These are phyloP conservation scores for Larix kaempferi DNA, from an alignment of 75 land plant species.

Conservation along the genomic window DNA sequence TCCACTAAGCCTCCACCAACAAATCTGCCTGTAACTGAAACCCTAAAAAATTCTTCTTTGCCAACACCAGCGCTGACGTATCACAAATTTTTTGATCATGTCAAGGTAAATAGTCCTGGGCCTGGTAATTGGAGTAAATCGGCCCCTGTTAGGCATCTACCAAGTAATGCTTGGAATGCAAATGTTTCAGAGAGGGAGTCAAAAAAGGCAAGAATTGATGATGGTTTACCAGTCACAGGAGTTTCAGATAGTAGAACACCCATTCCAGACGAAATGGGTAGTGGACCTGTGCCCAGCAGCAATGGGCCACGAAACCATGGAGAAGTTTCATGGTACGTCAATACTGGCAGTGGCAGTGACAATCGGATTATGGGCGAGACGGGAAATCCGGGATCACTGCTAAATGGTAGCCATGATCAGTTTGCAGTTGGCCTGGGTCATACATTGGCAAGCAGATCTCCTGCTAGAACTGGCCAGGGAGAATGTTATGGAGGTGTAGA, in stretches of 20 bases:
- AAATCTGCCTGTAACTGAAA: slow-evolving; percentile 8
- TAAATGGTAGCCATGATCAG: slow-evolving; percentile 13
- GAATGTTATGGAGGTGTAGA: not conserved
- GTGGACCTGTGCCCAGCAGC: slow-evolving; percentile 8
- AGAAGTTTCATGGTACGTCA: slow-evolving; percentile 12
- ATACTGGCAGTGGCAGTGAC: not conserved
- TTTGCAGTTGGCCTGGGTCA: not conserved
- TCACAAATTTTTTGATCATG: slow-evolving; percentile 12
- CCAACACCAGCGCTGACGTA: slow-evolving; percentile 14
- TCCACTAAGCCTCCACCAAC: slow-evolving; percentile 3
- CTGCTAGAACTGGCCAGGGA: not conserved
- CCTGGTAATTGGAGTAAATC: slow-evolving; percentile 37
- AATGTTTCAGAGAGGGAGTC: slow-evolving; percentile 33
- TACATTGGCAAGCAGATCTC: not conserved
- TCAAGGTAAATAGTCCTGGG: slow-evolving; percentile 6
- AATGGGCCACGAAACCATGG: slow-evolving; percentile 6
- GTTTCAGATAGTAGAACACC: slow-evolving; percentile 14
- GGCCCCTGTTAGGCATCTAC: slow-evolving; percentile 15
- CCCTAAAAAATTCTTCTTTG: not conserved
- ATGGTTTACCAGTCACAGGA: slow-evolving; percentile 12
- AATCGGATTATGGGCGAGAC: not conserved
- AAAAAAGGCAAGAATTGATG: slow-evolving; percentile 41
- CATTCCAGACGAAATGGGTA: not conserved
- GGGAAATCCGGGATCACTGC: too few relatives aligned
- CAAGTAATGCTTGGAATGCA: slow-evolving; percentile 31